Base-by-base conservation (phyloP, 140 eudicot genomes). In the Ambrosia hybrid region DNA sequence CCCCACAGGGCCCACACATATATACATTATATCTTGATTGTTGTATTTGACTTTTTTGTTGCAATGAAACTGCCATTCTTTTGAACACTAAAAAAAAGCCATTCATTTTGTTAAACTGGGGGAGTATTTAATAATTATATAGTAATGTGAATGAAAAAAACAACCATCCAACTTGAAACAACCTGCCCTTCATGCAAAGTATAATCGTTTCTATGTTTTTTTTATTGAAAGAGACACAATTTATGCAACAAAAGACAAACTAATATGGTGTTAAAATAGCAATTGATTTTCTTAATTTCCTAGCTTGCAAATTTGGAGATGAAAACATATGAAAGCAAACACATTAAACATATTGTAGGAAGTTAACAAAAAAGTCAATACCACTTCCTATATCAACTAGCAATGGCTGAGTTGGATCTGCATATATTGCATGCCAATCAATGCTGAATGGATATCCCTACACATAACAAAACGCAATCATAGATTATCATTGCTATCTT, bases 371-470 rank as follows among this genome's bases (percentile, higher is more conserved):
- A 68, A 79, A 73, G 69, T 52, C 70, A 69, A 76, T 92, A 92
- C 98, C 96, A 67, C 96, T 87, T 81, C 98, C 98, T 10, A 92
- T 76, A 75, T 92, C 98, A 80, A 92, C 95, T 58, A 87, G 79
- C 73, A 92, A 83, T 55, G 98, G 95, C 65, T 57, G 88, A 61
- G 81, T 49, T 43, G 95, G 90, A 83, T 92, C 86, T 66, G n/a
- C 73, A 82, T 87, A 92, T 48, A 71, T 71, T 12, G 76, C 68
- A 70, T 76, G 74, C 98, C 98, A 92, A 61, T 83, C 82, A 46
- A 89, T 71, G 68, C 17, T 67, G 83, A 77, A 92, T 1, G 98
- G 96, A 75, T 92, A 92, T 71, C 90, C 96, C 98, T 92, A 89
- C 82, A 87, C 60, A 67, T 58, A 58, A 51, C 49, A n/a, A 63